phyloP scores from a whole-genome alignment of 2,329 filamentous ascomycete genomes.

The Lachnellula arida region DNA sequence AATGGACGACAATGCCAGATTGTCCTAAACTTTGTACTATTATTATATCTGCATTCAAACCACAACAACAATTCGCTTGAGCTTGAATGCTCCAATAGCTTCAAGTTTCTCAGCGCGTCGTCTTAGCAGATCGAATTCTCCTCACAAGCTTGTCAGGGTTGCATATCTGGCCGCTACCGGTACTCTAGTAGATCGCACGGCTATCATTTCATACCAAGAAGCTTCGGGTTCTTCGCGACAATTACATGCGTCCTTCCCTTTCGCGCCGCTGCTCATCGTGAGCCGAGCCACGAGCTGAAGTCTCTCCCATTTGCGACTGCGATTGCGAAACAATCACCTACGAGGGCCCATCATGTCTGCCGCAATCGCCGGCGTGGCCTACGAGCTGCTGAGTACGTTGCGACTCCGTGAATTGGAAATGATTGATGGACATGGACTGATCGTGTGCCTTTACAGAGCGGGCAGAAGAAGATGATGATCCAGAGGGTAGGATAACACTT shows the following conservation, averaged over 20 bases:
- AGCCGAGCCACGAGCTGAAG: slow-evolving; percentile 22
- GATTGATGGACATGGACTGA: slow-evolving; percentile 22
- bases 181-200: background rate
- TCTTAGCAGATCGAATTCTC: too few relatives aligned
- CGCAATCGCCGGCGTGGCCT: slow-evolving; percentile 25
- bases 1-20: too few relatives aligned
- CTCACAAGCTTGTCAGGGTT: too few relatives aligned
- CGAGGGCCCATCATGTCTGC: slow-evolving; percentile 23
- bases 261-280: slow-evolving; percentile 28
- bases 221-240: slow-evolving; percentile 3
- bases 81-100: too few relatives aligned
- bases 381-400: slow-evolving; percentile 33
- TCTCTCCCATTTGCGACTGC: background rate
- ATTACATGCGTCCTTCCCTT: slow-evolving; percentile 31
- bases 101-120: too few relatives aligned
- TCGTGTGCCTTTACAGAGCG: slow-evolving; percentile 20
- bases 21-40: too few relatives aligned
- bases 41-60: too few relatives aligned
- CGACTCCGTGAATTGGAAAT: background rate
- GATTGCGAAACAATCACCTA: background rate
- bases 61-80: too few relatives aligned
- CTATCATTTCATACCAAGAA: background rate
- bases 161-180: background rate
- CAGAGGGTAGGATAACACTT: slow-evolving; percentile 22
- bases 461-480: slow-evolving; percentile 27